Evolutionary conservation across 73 alveolate species (phyloP).

Genomic region (Blepharisma stoltei): DNA sequence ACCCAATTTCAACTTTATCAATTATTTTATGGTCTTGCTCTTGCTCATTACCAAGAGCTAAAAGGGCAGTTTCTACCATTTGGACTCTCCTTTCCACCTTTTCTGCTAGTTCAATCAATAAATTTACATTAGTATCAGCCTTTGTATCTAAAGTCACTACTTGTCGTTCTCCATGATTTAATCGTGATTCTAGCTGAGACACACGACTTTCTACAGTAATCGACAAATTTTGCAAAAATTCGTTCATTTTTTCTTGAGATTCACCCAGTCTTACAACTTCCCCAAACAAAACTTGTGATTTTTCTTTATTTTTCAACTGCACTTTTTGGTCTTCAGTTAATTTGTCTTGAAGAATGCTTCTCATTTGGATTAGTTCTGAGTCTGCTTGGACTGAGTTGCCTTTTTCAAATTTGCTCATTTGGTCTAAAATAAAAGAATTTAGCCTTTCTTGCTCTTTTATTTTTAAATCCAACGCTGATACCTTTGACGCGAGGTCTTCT

Average conservation of each 20-base stretch:
- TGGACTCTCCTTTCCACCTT: conserved; percentile 50
- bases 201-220: conserved; percentile 40
- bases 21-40: conserved; percentile 32
- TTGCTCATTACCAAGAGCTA: conserved; percentile 41
- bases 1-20: conserved; percentile 42
- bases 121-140: conserved; percentile 42
- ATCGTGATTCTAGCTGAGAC: conserved; percentile 41
- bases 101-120: conserved; percentile 55
- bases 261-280: conserved; percentile 63
- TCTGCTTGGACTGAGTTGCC: conserved; percentile 36
- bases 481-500: neutral
- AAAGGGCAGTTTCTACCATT: conserved; percentile 42
- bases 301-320: conserved; percentile 42
- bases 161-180: conserved; percentile 34
- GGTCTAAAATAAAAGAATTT: conserved; percentile 17
- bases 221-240: conserved; percentile 36
- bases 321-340: conserved; percentile 49
- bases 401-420: neutral
- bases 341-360: conserved; percentile 46
- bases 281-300: conserved; percentile 51
- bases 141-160: conserved; percentile 37
- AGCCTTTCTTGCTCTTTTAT: conserved; percentile 28
- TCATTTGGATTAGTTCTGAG: conserved; percentile 52
- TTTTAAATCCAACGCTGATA: neutral
- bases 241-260: conserved; percentile 50